Evolutionary conservation across 2,329 filamentous ascomycete genomes (phyloP).

Genomic region (Calonectria multiphialidica): DNA sequence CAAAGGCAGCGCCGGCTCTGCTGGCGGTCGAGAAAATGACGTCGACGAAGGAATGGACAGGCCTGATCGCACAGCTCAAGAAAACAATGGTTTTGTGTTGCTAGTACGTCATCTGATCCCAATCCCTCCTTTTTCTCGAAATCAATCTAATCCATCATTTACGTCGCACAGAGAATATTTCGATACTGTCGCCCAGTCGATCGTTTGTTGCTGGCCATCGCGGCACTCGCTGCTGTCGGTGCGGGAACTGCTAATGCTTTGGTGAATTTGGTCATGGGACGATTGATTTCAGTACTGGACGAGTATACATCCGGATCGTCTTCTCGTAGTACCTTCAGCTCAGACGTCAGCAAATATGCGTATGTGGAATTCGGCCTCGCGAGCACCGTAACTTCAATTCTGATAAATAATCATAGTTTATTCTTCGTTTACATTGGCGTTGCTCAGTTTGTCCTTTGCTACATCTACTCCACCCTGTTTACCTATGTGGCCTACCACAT

Average conservation of each 20-base stretch:
- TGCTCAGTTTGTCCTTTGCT: conserved; percentile 61
- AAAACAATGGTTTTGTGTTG: not conserved
- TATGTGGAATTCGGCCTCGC: not conserved
- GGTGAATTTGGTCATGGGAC: conserved; percentile 4
- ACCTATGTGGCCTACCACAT: conserved; percentile 60
- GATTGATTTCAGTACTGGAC: not conserved
- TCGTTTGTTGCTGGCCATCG: not conserved
- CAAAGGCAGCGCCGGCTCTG: too few species aligned
- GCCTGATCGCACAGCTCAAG: not conserved
- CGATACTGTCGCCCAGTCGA: not conserved
- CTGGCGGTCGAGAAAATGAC: too few species aligned
- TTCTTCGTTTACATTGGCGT: conserved; percentile 71
- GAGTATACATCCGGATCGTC: not conserved
- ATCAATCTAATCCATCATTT: not conserved
- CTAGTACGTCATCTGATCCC: not conserved
- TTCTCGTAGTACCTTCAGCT: not conserved
- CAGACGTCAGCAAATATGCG: not conserved
- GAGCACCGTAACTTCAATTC: conserved; percentile 38
- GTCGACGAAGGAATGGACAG: not conserved
- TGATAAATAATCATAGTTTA: conserved; percentile 53
- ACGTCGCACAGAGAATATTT: not conserved
- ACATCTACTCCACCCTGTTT: conserved; percentile 55
- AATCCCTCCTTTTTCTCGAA: not conserved
- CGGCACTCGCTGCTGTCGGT: not conserved
- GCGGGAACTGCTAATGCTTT: not conserved